Evolutionary conservation across 2,329 filamentous ascomycete genomes (phyloP), one percentile per base, ranked within the genome.

Genomic region (Alternaria novae-zelandiae): DNA sequence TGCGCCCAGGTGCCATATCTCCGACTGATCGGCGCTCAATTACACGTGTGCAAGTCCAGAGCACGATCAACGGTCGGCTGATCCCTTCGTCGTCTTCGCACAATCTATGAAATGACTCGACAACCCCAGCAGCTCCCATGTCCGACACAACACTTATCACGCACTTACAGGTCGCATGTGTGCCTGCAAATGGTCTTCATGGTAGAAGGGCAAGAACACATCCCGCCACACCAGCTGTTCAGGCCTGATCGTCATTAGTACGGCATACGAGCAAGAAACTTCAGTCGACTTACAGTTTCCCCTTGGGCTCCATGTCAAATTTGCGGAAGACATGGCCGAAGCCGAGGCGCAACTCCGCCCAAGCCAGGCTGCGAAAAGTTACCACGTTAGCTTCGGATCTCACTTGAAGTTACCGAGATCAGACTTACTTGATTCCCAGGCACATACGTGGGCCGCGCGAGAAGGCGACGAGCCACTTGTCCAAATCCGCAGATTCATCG

Each of bases 401-500:
- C 17, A 6, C 43, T 4, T 20, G 25, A 21, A 17, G 5, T 7
- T 8, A 56, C 13, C 15, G 15, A 21, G 20, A 17, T 15, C 9
- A 13, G 6, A 69, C 73, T 60, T 43, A 75, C 72, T 74, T 76
- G 54, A 71, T 78, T 28, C 72, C 75, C 28, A 68, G 68, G 67
- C 68, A 80, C 70, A 73, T 78, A 67, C 79, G 70, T 13, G 76
- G 69, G 4, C 79, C 79, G 10, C 75, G 76, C 3, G 75, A 76
- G 61, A 81, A 81, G 7, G 76, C 70, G 5, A 77, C 70, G 12
- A 78, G 72, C 63, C 71, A 76, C 21, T 72, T 68, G 8, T 77
- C 73, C 32, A 78, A 57, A 6, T 74, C 68, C 0, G 68, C 59
- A 21, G 66, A 67, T n/a, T 73, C 49, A 32, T 53, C 67, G 6